These are phyloP conservation scores for Sesbania bispinosa DNA, from an alignment of 306 rosid genomes.

Conservation along the genomic window DNA sequence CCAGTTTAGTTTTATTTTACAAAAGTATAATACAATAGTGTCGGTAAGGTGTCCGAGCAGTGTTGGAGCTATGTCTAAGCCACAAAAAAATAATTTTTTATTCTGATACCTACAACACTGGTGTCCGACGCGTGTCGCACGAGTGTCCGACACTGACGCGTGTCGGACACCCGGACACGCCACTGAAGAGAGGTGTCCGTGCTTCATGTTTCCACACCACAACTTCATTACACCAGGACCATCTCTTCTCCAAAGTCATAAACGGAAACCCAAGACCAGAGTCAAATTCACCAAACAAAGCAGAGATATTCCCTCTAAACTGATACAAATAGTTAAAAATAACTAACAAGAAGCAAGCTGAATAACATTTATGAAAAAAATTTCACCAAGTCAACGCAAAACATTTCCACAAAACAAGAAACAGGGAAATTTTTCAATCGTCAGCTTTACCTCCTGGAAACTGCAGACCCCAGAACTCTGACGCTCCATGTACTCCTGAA, in stretches of 20 bases:
- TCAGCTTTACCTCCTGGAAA: slow-evolving; percentile 55
- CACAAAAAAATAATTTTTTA: no score
- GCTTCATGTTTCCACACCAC: no score
- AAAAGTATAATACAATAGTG: no score
- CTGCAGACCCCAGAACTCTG: slow-evolving; percentile 67
- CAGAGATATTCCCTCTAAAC: background rate
- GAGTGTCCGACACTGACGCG: no score
- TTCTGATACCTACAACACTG: no score
- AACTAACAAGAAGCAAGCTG: background rate
- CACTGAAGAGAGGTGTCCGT: no score
- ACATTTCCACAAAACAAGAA: background rate
- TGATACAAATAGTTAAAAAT: background rate
- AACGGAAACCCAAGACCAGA: background rate
- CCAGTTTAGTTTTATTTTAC: no score
- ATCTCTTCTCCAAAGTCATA: background rate
- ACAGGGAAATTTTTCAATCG: background rate
- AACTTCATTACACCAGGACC: background rate
- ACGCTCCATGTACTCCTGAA: slow-evolving; percentile 42
- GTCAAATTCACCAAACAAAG: slow-evolving; percentile 15
- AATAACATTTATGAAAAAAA: background rate
- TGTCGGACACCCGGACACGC: no score
- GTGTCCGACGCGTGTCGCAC: no score
- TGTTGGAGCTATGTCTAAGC: no score
- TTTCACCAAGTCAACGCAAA: background rate
- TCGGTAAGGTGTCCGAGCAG: no score